Percentiles rank a stretch among this genome's conserved stretches.
phyloP scores from a whole-genome alignment of 2,329 filamentous ascomycete species.

The Paecilomyces sp. region DNA sequence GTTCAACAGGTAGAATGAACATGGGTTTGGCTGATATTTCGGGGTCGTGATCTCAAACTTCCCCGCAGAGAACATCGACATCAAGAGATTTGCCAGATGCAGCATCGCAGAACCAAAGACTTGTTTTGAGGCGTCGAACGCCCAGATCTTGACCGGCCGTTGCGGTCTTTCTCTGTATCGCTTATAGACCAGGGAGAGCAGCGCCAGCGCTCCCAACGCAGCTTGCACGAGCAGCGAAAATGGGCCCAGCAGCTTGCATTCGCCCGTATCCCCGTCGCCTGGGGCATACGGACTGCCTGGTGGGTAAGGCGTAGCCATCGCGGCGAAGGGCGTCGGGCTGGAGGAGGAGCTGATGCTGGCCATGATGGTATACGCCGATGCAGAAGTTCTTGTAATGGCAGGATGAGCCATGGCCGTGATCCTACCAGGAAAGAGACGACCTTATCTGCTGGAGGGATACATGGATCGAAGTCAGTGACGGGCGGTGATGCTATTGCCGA shows the following conservation, averaged over 20 bases:
- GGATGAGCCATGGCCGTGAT: neutral
- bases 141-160: slow-evolving; percentile 91
- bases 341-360: neutral
- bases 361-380: slow-evolving; percentile 1
- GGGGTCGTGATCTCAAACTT: slow-evolving; percentile 50
- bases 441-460: slow-evolving; percentile 10
- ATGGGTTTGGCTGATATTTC: slow-evolving; percentile 74
- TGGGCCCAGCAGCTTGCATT: slow-evolving; percentile 80
- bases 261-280: slow-evolving; percentile 52
- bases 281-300: slow-evolving; percentile 11
- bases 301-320: neutral
- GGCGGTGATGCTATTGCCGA: slow-evolving; percentile 8
- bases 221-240: slow-evolving; percentile 89
- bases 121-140: slow-evolving; percentile 95
- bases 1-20: slow-evolving; percentile 93
- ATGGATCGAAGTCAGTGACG: slow-evolving; percentile 5
- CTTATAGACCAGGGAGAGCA: slow-evolving; percentile 86
- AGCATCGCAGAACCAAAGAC: slow-evolving; percentile 88
- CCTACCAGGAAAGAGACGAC: slow-evolving; percentile 1
- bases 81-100: slow-evolving; percentile 86
- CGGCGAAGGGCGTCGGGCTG: neutral
- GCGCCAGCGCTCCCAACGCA: slow-evolving; percentile 72
- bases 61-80: slow-evolving; percentile 91
- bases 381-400: neutral
- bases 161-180: slow-evolving; percentile 87